These are phyloP conservation scores for Fallopia convolvulus DNA, from an alignment of 148 eudicot species.

Conservation along the genomic window DNA sequence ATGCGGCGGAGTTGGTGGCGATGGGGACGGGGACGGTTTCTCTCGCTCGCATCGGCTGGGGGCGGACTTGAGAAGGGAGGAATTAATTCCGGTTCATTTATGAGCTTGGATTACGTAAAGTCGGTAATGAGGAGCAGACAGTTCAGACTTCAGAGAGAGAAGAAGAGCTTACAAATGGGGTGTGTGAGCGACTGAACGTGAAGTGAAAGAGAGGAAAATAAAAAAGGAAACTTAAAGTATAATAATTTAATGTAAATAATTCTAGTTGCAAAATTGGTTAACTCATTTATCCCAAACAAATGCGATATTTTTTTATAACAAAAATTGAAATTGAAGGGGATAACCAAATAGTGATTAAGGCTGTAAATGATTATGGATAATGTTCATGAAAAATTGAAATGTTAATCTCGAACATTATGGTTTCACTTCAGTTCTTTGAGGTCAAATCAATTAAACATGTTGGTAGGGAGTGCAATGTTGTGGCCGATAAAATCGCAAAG, in stretches of 20 bases:
- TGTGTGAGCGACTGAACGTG: not conserved
- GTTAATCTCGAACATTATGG: too few relatives aligned
- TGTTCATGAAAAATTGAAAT: too few relatives aligned
- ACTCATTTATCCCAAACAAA: too few relatives aligned
- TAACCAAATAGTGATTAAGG: too few relatives aligned
- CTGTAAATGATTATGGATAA: too few relatives aligned
- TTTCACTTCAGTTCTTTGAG: too few relatives aligned
- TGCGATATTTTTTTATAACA: too few relatives aligned
- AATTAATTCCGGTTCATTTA: constrained; percentile 6
- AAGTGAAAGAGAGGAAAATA: not conserved
- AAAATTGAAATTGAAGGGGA: too few relatives aligned
- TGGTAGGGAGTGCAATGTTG: too few relatives aligned
- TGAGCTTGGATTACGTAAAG: constrained; percentile 8
- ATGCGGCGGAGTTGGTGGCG: constrained; percentile 4
- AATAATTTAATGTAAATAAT: not conserved
- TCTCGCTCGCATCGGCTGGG: not conserved
- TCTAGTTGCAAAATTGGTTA: not conserved
- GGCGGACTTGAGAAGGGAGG: constrained; percentile 4
- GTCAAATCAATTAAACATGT: too few relatives aligned
- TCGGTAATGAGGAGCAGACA: not conserved
- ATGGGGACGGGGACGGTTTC: not conserved
- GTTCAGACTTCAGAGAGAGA: constrained; percentile 1
- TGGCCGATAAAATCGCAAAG: too few relatives aligned
- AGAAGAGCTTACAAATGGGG: not conserved
- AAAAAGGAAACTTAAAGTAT: not conserved